Conservation (phyloP, 768 basidiomycete species). For the Floccularia luteovirens region DNA sequence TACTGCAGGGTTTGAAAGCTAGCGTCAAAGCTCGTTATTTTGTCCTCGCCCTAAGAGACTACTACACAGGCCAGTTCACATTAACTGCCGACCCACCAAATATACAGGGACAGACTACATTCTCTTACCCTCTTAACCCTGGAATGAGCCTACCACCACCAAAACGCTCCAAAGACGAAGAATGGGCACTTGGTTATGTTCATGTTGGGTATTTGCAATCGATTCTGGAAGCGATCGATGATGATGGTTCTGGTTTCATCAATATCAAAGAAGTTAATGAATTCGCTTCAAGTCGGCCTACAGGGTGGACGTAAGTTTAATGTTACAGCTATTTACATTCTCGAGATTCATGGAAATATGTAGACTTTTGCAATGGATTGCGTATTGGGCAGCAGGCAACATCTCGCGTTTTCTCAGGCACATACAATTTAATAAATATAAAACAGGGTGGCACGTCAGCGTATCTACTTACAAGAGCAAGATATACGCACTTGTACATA, state of each 20-base stretch:
- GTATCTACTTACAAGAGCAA: slow-evolving; percentile 9
- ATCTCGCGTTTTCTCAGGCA: no score
- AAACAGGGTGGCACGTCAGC: slow-evolving; percentile 9
- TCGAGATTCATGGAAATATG: not conserved
- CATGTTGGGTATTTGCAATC: slow-evolving; percentile 20
- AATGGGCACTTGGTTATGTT: slow-evolving; percentile 28
- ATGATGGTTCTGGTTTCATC: slow-evolving; percentile 28
- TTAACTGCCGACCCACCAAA: no score
- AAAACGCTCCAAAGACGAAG: slow-evolving; percentile 2
- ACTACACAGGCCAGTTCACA: slow-evolving; percentile 16
- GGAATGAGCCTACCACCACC: not conserved
- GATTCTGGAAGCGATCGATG: slow-evolving; percentile 30
- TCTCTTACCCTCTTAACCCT: not conserved
- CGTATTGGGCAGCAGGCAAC: slow-evolving; percentile 17
- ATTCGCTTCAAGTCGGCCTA: slow-evolving; percentile 19
- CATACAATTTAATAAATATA: not conserved
- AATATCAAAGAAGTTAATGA: slow-evolving; percentile 24
- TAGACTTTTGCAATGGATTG: slow-evolving; percentile 15
- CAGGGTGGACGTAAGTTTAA: slow-evolving; percentile 17
- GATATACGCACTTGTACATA: slow-evolving; percentile 9
- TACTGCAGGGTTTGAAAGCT: slow-evolving; percentile 22
- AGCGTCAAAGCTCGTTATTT: slow-evolving; percentile 32
- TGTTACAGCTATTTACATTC: not conserved
- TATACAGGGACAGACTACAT: no score
- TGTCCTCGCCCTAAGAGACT: slow-evolving; percentile 26